Evolutionary conservation across 2,329 filamentous ascomycete genomes (phyloP).

Genomic region (Kalmusia sp.): DNA sequence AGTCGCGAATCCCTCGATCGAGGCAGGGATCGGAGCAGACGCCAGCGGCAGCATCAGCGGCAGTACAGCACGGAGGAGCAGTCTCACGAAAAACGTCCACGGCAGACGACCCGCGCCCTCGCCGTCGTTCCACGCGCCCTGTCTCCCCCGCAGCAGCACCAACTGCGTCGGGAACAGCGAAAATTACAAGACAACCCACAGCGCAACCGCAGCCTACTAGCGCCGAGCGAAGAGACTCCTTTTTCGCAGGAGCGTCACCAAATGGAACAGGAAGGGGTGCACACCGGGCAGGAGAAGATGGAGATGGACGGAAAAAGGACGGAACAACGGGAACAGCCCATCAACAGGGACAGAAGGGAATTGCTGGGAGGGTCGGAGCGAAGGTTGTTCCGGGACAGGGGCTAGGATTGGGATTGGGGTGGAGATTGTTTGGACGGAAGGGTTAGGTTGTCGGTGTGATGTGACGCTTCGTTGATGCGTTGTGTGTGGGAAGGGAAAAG

Average conservation of each 20-base stretch:
- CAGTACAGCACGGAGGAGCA: not conserved
- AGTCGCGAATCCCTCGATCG: not conserved
- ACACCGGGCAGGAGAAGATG: not conserved
- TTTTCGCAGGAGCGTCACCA: not conserved
- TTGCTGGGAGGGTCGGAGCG: not conserved
- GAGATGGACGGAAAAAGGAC: not conserved
- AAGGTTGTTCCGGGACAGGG: not conserved
- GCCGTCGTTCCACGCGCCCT: not conserved
- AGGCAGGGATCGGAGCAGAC: not conserved
- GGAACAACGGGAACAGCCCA: not conserved
- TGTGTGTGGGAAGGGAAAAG: too few relatives aligned
- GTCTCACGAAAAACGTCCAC: not conserved
- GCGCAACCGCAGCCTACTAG: not conserved
- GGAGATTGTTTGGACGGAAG: not conserved
- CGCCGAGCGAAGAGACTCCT: not conserved
- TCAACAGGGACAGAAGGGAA: not conserved
- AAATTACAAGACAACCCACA: not conserved
- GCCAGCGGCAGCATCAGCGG: not conserved
- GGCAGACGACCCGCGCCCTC: not conserved
- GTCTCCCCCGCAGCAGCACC: not conserved
- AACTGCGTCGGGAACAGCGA: not conserved
- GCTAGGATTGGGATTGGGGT: not conserved
- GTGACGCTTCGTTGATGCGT: too few relatives aligned
- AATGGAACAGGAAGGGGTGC: not conserved
- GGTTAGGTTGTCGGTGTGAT: too few relatives aligned